These are phyloP conservation scores for Penicillium bovifimosum DNA, from an alignment of 495 filamentous ascomycete species.

Conservation along the genomic window DNA sequence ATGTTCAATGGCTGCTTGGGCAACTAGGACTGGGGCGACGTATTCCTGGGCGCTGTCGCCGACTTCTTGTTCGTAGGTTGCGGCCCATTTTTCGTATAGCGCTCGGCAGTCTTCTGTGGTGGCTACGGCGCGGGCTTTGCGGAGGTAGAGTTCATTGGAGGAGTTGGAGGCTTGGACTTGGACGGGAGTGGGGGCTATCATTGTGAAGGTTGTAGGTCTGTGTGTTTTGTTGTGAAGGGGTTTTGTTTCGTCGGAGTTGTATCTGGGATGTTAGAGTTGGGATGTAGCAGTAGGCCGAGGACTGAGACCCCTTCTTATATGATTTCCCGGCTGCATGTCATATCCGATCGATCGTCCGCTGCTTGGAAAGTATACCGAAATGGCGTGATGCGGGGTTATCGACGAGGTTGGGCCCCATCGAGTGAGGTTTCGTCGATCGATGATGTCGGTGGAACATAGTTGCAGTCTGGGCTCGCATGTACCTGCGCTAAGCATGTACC, in stretches of 20 bases:
- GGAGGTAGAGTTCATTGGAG: constrained; percentile 20
- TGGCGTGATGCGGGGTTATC: constrained; percentile 26
- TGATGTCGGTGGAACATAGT: constrained; percentile 25
- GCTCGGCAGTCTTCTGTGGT: constrained; percentile 29
- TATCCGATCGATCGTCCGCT: neutral
- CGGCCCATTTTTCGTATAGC: constrained; percentile 44
- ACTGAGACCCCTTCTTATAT: constrained; percentile 18
- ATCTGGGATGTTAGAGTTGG: too few relatives aligned
- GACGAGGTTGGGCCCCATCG: constrained; percentile 5
- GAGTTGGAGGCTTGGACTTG: constrained; percentile 13
- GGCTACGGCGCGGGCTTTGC: constrained; percentile 21
- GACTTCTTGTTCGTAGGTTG: constrained; percentile 39
- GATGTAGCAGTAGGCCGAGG: neutral
- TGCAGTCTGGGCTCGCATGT: constrained; percentile 1
- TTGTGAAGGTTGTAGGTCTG: constrained; percentile 7
- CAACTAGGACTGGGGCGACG: constrained; percentile 34
- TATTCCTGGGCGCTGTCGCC: constrained; percentile 35
- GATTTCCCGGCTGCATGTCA: neutral
- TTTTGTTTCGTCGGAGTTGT: neutral
- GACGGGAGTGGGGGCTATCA: constrained; percentile 18
- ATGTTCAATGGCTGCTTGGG: constrained; percentile 26
- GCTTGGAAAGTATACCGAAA: neutral
- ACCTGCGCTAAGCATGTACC: neutral
- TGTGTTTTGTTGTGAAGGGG: neutral
- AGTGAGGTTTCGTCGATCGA: constrained; percentile 15